Conservation (phyloP, 2,329 filamentous ascomycete genomes). For the Trichoderma guizhouense region DNA sequence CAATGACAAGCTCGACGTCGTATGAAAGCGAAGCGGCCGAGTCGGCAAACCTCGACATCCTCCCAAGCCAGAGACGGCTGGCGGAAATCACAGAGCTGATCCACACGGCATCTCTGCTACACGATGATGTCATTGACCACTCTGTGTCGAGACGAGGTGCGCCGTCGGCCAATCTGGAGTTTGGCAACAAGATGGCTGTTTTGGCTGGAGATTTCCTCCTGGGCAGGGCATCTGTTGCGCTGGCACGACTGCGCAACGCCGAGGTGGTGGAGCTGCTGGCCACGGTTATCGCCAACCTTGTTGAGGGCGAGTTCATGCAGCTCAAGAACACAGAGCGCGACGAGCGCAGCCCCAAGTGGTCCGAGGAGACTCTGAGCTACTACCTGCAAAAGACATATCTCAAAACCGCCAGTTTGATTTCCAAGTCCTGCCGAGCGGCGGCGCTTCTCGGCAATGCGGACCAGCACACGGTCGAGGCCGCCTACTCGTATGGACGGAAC, state of each 20-base stretch:
- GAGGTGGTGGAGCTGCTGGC: slow-evolving; percentile 93
- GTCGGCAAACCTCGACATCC: slow-evolving; percentile 60
- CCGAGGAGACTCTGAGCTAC: slow-evolving; percentile 84
- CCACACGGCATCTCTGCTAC: slow-evolving; percentile 91
- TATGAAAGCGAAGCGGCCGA: slow-evolving; percentile 39
- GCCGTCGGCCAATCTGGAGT: slow-evolving; percentile 87
- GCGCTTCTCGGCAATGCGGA: slow-evolving; percentile 79
- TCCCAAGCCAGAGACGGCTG: slow-evolving; percentile 87
- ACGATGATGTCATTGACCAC: slow-evolving; percentile 98
- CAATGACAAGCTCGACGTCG: slow-evolving; percentile 49
- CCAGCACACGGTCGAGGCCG: slow-evolving; percentile 77
- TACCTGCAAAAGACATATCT: slow-evolving; percentile 98
- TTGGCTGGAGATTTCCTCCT: slow-evolving; percentile 95
- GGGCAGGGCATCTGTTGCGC: slow-evolving; percentile 85
- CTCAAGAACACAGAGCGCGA: slow-evolving; percentile 92
- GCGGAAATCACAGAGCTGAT: slow-evolving; percentile 98
- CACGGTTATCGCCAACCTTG: slow-evolving; percentile 94
- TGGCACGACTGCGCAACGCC: slow-evolving; percentile 84
- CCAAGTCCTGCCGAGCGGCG: slow-evolving; percentile 88
- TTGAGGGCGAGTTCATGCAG: slow-evolving; percentile 99
- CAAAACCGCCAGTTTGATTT: slow-evolving; percentile 93
- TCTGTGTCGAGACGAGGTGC: slow-evolving; percentile 79
- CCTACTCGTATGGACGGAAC: slow-evolving; percentile 91
- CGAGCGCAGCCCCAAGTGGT: slow-evolving; percentile 79
- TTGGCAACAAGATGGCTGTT: slow-evolving; percentile 99